Evolutionary conservation across 2,329 filamentous ascomycete genomes (phyloP).

Genomic region (Drechslerella dactyloides): DNA sequence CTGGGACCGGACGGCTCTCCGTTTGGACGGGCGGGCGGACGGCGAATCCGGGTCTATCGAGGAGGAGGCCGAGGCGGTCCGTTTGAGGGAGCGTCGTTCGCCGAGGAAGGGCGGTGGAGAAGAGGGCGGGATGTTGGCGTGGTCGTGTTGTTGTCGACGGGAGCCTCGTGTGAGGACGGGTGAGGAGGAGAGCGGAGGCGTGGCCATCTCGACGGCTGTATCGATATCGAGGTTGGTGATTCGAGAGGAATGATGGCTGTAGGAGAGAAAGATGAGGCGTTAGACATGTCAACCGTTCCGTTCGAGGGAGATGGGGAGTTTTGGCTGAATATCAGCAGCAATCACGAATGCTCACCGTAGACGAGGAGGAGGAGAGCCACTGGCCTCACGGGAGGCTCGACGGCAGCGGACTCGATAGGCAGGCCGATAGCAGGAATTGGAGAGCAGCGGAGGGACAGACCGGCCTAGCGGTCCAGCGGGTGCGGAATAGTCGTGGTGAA

Average conservation of each 20-base stretch:
- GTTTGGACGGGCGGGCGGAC: conserved; percentile 31
- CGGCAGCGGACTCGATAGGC: background rate
- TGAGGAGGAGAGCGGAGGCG: conserved; percentile 44
- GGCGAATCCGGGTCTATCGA: conserved; percentile 46
- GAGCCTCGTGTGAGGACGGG: conserved; percentile 17
- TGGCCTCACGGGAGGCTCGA: conserved; percentile 34
- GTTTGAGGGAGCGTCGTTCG: conserved; percentile 30
- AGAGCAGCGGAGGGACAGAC: background rate
- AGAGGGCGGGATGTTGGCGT: conserved; percentile 12
- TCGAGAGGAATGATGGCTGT: conserved; percentile 8
- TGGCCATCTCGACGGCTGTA: conserved; percentile 24
- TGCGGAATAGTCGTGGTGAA: too few species aligned
- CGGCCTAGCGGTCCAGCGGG: background rate
- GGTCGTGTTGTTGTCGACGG: conserved; percentile 27
- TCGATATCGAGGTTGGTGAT: conserved; percentile 4
- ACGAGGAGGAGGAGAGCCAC: conserved; percentile 6
- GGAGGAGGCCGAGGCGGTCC: conserved; percentile 32
- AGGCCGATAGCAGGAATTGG: background rate
- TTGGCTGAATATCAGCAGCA: background rate
- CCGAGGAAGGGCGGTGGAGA: conserved; percentile 38
- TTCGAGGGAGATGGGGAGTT: background rate
- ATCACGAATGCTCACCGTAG: background rate
- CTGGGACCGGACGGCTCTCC: conserved; percentile 26
- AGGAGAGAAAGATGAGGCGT: background rate
- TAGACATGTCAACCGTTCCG: conserved; percentile 9